Evolutionary conservation across 2,329 filamentous ascomycete genomes (phyloP), one percentile per base, ranked within the genome.

Genomic region (Epichloe bromicola): DNA sequence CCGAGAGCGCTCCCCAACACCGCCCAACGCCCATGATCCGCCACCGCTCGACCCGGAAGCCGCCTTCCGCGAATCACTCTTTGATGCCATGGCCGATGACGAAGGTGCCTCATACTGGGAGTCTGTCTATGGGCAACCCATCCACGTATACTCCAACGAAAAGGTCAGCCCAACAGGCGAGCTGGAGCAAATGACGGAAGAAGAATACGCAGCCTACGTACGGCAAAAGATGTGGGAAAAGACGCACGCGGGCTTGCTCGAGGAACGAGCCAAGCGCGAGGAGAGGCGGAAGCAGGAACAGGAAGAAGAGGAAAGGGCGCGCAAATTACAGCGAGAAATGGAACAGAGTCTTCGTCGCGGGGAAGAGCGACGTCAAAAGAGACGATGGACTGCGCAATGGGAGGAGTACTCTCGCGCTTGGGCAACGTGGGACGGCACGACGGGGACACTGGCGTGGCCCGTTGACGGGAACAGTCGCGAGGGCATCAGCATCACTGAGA

Each of bases 101-200:
- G 93, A 98, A 69, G 93, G 91, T 45, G 93, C 93, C 2, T 79
- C 82, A 7, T 98, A 93, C 70, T 98, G 93, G 93, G 85, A 96
- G 65, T 80, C 81, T 15, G 87, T 98, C n/a, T 98, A 97, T 67
- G 90, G 89, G 1, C 91, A 97, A 65, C 91, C 93, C 0, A 85
- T 97, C 47, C 89, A 96, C 67, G 79, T 81, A 6, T 96, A 94
- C 63, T 64, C 79, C 0, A 73, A 77, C 26, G 67, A 72, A 47
- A 56, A 61, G 5, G 62, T 67, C 8, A 72, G 69, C 53, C 67
- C 70, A 59, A 67, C 56, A 61, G 77, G 77, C 55, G 66, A 82
- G 61, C 72, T 95, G 12, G 88, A 95, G 66, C 76, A 75, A 56
- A 97, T 97, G 91, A 82, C 75, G 8, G 93, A 97, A 59, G 90